Evolutionary conservation across 768 basidiomycete species (phyloP), one percentile per base, ranked within the genome.

Genomic region (Collybia sordida): DNA sequence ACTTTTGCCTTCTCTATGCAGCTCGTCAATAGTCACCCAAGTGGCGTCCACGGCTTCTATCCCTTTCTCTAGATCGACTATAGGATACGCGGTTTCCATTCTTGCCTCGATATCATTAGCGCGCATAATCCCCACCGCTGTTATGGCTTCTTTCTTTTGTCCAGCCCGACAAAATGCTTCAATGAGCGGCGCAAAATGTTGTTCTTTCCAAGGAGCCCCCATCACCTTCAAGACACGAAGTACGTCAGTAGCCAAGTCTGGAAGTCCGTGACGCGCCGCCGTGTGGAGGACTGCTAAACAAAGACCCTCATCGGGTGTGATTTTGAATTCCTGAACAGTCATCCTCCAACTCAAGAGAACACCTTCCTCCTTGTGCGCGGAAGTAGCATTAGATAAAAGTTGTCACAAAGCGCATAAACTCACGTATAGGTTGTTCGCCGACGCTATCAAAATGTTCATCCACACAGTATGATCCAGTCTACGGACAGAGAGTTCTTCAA

Each of bases 111-210:
- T 72, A 31, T 74, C 71, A 47, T 73, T 69, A 42, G 69, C 63
- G 21, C 81, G 82, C 81, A 94, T 86, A 47, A 80, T 64, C 17
- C 73, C 63, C 27, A 93, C 67, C 14, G 79, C 72, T 27, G 71
- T 62, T 43, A 94, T 66, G 0, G 88, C 90, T 27, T 88, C 82
- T 44, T 80, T 75, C 37, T 90, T 57, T 37, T 81, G 72, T 1
- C 72, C 72, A 22, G 73, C 75, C 12, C 71, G 77, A 64, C 80
- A 81, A 58, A 87, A 83, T 0, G 90, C 83, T 60, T 93, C 88
- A 24, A 94, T 70, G 18, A 93, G 67, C 2, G 90, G 82, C 1
- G 88, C 81, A 57, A 90, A 82, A 62, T 95, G 93, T 59, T 87
- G 68, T 62, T 93, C 92, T 59, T 74, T 61, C 68, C 79, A 74